phyloP scores from a whole-genome alignment of 768 basidiomycete species.

The Leucosporidium yakuticum region DNA sequence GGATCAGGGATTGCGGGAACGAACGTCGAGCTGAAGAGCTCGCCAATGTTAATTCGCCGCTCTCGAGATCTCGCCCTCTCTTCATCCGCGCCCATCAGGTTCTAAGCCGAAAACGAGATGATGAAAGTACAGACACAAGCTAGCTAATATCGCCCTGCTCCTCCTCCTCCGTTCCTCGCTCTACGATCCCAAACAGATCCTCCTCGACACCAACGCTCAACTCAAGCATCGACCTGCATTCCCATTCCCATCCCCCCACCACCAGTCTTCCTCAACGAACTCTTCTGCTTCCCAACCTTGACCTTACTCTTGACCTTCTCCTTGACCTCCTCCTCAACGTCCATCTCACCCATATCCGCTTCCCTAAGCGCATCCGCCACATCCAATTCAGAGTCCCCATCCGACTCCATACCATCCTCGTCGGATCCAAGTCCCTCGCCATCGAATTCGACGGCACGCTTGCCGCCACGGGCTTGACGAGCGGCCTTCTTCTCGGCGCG shows the following conservation, averaged over 20 bases:
- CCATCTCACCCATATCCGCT: conserved; percentile 29
- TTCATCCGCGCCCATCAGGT: no score
- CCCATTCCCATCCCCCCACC: conserved; percentile 23
- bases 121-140: no score
- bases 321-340: conserved; percentile 23
- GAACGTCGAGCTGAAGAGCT: no score
- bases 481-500: conserved; percentile 36
- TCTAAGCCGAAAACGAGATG: no score
- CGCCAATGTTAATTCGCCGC: no score
- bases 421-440: conserved; percentile 29
- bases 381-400: conserved; percentile 3
- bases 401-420: conserved; percentile 20
- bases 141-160: no score
- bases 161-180: background rate
- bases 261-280: conserved; percentile 14
- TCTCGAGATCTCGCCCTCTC: no score
- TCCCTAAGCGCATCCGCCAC: conserved; percentile 27
- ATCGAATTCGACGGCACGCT: conserved; percentile 29
- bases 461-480: conserved; percentile 20
- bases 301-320: conserved; percentile 33
- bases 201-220: background rate
- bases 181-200: no score
- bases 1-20: no score
- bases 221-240: conserved; percentile 20
- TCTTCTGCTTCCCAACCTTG: conserved; percentile 21